Evolutionary conservation across 306 rosid genomes (phyloP), one percentile per base, ranked within the genome.

Genomic region (Biancaea sappan): DNA sequence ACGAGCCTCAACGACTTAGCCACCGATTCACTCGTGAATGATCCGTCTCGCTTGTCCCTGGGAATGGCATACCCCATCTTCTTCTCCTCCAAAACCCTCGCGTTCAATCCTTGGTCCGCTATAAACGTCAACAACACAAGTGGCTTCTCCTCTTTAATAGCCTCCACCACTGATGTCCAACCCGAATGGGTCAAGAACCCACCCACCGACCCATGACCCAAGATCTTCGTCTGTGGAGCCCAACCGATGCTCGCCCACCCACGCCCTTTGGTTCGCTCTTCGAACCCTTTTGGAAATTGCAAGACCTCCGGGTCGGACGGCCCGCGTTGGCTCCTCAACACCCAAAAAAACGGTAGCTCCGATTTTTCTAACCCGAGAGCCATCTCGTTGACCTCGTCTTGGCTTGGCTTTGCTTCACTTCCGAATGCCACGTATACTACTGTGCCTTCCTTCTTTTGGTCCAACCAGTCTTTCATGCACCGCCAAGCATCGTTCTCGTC

Each of bases 131-230:
- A 13, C 29, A 84, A 16, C 31, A 84, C 54, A 10, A 84, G 70
- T 0, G 79, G 53, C 26, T 59, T 74, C 21, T 58, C 85, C 25
- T 47, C 66, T 22, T 56, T 74, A 48, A 84, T 7, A 0, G 77
- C 83, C 73, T 84, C 88, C 38, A 81, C 77, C 12, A 70, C 81
- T 0, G 86, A 81, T 41, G 77, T 57, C 86, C 86, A 85, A 5
- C 86, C 88, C 0, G 74, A 71, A 26, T 84, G 88, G 28, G 71
- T 65, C 74, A 84, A 21, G 50, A 73, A 77, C 11, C 77, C 83
- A 1, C 88, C 83, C 0, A 84, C 32, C 12, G 84, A 77, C 2
- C 65, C 74, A 3, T 81, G 81, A 6, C 64, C 66, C 13, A 84
- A 24, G 0, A 84, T 78, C 62, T 81, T 78, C 5, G 75, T 3